Conservation (phyloP, 2,329 filamentous ascomycete species). For the Xylariaceae sp. region DNA sequence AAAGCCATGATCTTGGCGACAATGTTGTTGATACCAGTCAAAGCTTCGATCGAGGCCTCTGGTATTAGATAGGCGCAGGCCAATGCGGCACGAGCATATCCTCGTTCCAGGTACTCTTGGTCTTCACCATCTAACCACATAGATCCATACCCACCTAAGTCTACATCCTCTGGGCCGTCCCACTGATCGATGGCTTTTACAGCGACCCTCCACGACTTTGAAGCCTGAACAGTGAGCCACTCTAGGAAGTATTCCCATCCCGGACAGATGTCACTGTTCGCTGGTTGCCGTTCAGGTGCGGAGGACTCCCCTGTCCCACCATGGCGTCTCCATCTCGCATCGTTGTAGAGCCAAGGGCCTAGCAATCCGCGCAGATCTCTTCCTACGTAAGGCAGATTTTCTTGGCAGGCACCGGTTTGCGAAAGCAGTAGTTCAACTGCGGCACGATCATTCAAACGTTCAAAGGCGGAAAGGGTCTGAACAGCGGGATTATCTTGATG, state of each 20-base stretch:
- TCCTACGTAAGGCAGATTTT: conserved; percentile 49
- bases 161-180: conserved; percentile 72
- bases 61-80: conserved; percentile 70
- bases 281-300: conserved; percentile 24
- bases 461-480: conserved; percentile 65
- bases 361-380: conserved; percentile 70
- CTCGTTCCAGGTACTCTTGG: conserved; percentile 60
- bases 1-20: conserved; percentile 61
- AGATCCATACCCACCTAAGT: conserved; percentile 63
- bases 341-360: conserved; percentile 73
- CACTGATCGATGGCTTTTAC: conserved; percentile 68
- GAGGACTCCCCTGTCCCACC: conserved; percentile 27
- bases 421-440: conserved; percentile 66
- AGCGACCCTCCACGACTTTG: conserved; percentile 63
- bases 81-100: conserved; percentile 69
- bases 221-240: conserved; percentile 67
- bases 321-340: conserved; percentile 56
- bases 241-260: conserved; percentile 71
- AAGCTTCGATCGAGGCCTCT: conserved; percentile 58
- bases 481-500: conserved; percentile 55
- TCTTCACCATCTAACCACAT: conserved; percentile 63
- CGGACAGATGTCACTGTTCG: conserved; percentile 46
- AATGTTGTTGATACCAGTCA: conserved; percentile 64
- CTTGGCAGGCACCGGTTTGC: conserved; percentile 50
- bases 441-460: conserved; percentile 58